Percentiles rank a stretch among this genome's conserved stretches.
Evolutionary conservation across 768 basidiomycete species (phyloP).

Genomic region (Lactarius deliciosus): DNA sequence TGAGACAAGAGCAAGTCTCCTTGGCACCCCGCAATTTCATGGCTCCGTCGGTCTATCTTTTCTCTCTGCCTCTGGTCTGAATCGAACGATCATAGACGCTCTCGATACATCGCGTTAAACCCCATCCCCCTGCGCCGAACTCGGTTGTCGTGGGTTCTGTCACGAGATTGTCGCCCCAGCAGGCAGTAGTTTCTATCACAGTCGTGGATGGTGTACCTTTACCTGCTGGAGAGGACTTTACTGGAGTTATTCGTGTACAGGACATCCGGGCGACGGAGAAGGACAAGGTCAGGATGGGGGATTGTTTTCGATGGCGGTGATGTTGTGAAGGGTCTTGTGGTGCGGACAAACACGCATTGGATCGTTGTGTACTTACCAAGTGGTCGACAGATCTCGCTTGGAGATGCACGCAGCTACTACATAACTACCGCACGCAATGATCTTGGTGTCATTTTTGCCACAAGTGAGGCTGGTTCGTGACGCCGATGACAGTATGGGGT

Average conservation of each 20-base stretch:
- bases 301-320: constrained; percentile 93
- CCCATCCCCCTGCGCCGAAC: constrained; percentile 70
- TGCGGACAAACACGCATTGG: constrained; percentile 42
- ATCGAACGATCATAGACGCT: constrained; percentile 47
- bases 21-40: constrained; percentile 59
- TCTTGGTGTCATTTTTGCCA: constrained; percentile 88
- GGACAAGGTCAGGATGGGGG: constrained; percentile 83
- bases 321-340: constrained; percentile 83
- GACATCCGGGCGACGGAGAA: constrained; percentile 91
- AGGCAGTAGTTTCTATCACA: constrained; percentile 80
- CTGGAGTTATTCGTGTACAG: constrained; percentile 82
- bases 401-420: constrained; percentile 90
- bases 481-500: neutral
- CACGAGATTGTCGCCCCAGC: constrained; percentile 77
- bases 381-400: constrained; percentile 72
- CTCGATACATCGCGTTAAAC: constrained; percentile 62
- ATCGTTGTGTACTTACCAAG: neutral
- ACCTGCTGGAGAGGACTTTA: constrained; percentile 83
- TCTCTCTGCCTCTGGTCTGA: constrained; percentile 30
- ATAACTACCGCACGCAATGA: constrained; percentile 89
- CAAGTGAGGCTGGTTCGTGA: constrained; percentile 74
- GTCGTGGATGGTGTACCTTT: constrained; percentile 86
- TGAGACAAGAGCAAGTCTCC: constrained; percentile 64
- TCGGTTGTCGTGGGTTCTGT: constrained; percentile 82
- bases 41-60: constrained; percentile 61